Conservation (phyloP, 331 rosid genomes). For the Malus hybrid region DNA sequence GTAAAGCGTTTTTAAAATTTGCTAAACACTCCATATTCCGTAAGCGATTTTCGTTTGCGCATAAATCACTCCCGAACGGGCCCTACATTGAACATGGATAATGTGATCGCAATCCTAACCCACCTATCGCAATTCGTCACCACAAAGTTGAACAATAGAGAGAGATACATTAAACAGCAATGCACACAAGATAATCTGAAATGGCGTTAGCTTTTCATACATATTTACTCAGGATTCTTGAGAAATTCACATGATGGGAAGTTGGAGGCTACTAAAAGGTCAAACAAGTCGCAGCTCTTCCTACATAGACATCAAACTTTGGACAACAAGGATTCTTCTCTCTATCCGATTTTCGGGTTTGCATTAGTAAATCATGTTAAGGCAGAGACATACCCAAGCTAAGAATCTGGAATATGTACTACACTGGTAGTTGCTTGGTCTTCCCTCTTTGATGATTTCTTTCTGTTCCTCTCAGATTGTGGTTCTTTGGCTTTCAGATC, state of each 20-base stretch:
- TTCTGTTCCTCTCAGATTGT: conserved; percentile 70
- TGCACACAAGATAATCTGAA: background rate
- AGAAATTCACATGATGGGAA: background rate
- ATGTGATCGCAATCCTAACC: background rate
- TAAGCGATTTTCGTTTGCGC: too few species aligned
- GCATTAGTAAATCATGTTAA: background rate
- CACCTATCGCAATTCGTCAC: background rate
- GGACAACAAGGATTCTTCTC: background rate
- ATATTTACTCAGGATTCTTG: background rate
- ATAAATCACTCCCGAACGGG: too few species aligned
- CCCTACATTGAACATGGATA: background rate
- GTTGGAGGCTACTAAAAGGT: background rate
- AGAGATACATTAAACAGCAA: background rate
- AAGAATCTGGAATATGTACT: conserved; percentile 20
- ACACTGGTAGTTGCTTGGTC: conserved; percentile 27
- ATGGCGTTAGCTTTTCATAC: background rate
- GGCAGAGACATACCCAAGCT: background rate
- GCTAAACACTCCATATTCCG: too few species aligned
- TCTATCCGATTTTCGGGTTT: background rate
- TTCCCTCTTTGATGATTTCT: conserved; percentile 47
- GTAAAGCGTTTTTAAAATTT: too few species aligned
- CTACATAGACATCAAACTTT: background rate
- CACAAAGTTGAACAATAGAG: background rate
- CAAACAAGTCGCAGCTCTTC: background rate
- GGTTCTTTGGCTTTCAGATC: conserved; percentile 74